Base-by-base conservation (phyloP, 1,139 yeast genomes). In the Scheffersomyces segobiensis region DNA sequence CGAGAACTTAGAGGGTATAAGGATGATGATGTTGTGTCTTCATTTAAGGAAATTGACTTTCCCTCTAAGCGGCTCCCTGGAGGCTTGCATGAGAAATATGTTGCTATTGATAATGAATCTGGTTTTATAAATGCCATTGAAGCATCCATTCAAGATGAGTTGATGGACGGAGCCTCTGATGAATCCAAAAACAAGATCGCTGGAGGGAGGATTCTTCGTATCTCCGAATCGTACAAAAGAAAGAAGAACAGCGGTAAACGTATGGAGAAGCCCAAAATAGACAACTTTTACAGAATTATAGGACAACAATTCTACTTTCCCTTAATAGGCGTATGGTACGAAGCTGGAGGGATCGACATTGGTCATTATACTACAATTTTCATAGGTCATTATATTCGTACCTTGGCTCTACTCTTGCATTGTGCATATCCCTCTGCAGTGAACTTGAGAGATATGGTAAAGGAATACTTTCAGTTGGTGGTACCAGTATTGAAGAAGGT, bases 1-100 rank as follows among this genome's bases (percentile, higher is more conserved):
- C 72, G 95, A 61, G 87, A 85, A 61, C 73, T 87, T 18, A 73
- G 84, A 55, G 93, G 93, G 0, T 70, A 78, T 46, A 76, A 81
- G 0, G 93, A 89, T 70, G 75, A 73, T 0, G 59, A 67, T 7
- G 78, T 79, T 2, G 61, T 75, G 14, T 75, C 73, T 22, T 80
- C 84, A 5, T 81, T 70, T 56, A 65, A 60, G 14, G 61, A 62
- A 12, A 67, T 68, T 2, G 64, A 65, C 0, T 74, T 80, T 64
- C 76, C 86, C 0, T 70, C 85, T 0, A 79, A 81, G 59, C 67
- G 63, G 60, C 75, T 88, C 21, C 89, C 91, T 0, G 70, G 69
- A 0, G 67, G 67, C 0, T 69, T 83, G 19, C 91, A 87, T 62
- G 60, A 69, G 5, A 73, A 71, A 55, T 83, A 72, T 57, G 39